Conservation (phyloP, 2,329 filamentous ascomycete species). For the Pseudocercospora eumusae region DNA sequence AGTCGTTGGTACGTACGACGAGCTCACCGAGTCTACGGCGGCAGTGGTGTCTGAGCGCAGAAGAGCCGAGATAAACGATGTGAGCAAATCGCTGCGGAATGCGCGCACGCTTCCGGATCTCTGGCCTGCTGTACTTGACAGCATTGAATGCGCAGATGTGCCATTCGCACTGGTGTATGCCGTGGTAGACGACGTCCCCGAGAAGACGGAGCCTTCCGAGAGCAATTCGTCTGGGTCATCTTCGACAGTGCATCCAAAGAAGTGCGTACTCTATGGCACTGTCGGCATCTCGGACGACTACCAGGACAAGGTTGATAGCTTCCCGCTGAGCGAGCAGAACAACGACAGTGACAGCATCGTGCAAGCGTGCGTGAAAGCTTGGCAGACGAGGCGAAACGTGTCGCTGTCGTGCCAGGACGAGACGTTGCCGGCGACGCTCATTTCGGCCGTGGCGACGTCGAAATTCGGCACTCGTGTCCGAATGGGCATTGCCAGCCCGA, state of each 20-base stretch:
- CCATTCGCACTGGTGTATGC: constrained; percentile 35
- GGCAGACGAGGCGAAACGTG: constrained; percentile 35
- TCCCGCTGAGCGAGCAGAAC: constrained; percentile 20
- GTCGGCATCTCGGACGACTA: constrained; percentile 35
- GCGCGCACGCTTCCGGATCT: constrained; percentile 28
- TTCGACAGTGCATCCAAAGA: constrained; percentile 16
- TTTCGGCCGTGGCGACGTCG: constrained; percentile 38
- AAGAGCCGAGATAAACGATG: constrained; percentile 22
- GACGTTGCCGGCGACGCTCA: constrained; percentile 33
- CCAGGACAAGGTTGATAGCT: constrained; percentile 32
- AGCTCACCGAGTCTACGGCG: constrained; percentile 34
- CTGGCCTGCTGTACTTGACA: constrained; percentile 31
- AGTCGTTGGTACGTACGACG: constrained; percentile 29
- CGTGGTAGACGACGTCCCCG: constrained; percentile 26
- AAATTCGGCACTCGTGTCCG: constrained; percentile 42
- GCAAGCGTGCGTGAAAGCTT: constrained; percentile 38
- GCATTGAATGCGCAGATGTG: constrained; percentile 30
- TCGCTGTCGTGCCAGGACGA: constrained; percentile 38
- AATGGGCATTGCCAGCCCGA: constrained; percentile 41
- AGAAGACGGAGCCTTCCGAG: constrained; percentile 14
- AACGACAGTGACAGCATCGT: constrained; percentile 21
- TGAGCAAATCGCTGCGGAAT: constrained; percentile 24
- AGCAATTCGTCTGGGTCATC: constrained; percentile 17
- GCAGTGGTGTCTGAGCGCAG: constrained; percentile 30
- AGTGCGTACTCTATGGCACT: constrained; percentile 32